Conservation (phyloP, 257 asterid species). For the Fraxinus americana region DNA sequence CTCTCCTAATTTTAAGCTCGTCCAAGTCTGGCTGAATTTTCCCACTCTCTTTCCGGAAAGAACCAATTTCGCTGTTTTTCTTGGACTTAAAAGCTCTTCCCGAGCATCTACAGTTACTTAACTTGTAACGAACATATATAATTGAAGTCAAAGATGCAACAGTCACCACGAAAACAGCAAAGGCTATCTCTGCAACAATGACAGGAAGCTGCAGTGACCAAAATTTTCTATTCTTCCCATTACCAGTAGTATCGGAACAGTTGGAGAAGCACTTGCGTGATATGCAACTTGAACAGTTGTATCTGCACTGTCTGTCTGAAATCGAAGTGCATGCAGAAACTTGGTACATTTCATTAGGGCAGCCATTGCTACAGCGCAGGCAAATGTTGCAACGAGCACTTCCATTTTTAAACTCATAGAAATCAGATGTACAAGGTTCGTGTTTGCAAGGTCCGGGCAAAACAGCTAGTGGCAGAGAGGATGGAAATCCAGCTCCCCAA, state of each 20-base stretch:
- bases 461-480: slow-evolving; percentile 67
- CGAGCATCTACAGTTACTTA: slow-evolving; percentile 76
- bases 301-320: slow-evolving; percentile 63
- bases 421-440: slow-evolving; percentile 56
- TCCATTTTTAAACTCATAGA: slow-evolving; percentile 53
- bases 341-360: slow-evolving; percentile 73
- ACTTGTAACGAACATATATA: slow-evolving; percentile 62
- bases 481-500: slow-evolving; percentile 79
- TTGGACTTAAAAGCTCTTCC: slow-evolving; percentile 26
- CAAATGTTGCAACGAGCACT: slow-evolving; percentile 68
- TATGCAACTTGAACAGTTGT: slow-evolving; percentile 68
- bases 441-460: slow-evolving; percentile 71
- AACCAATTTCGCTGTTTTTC: slow-evolving; percentile 30
- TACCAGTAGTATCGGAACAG: slow-evolving; percentile 42
- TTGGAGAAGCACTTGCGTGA: slow-evolving; percentile 57
- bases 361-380: slow-evolving; percentile 69
- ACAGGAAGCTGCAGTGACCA: slow-evolving; percentile 81
- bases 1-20: slow-evolving; percentile 74
- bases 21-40: slow-evolving; percentile 65
- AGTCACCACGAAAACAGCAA: slow-evolving; percentile 67
- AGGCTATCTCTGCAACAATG: slow-evolving; percentile 68
- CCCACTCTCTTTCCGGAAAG: slow-evolving; percentile 52
- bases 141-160: slow-evolving; percentile 57
- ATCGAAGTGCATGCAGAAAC: slow-evolving; percentile 47
- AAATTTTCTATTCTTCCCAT: slow-evolving; percentile 41